Evolutionary conservation across 176 grass and related monocot species (phyloP).

Genomic region (Canna indica): DNA sequence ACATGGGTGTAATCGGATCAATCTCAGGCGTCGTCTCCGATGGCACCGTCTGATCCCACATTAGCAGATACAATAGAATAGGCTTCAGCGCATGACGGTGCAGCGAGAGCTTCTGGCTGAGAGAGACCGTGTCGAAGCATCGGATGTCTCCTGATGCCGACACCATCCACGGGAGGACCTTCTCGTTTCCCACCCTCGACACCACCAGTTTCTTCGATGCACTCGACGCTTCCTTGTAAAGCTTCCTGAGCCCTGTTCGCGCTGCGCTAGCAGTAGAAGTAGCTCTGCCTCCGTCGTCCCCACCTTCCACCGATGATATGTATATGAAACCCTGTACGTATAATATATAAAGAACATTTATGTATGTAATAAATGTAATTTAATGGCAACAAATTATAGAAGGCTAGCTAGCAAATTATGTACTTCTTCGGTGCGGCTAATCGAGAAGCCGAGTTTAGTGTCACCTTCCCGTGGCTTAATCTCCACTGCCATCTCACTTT

Average conservation of each 20-base stretch:
- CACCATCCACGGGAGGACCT: constrained; percentile 75
- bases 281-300: constrained; percentile 43
- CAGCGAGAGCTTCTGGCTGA: constrained; percentile 91
- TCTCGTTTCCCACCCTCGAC: constrained; percentile 60
- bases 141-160: constrained; percentile 60
- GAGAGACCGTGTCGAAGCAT: constrained; percentile 87
- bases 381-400: too few species aligned
- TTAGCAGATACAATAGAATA: constrained; percentile 68
- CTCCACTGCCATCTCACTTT: constrained; percentile 53
- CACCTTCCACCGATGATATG: constrained; percentile 75
- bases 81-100: constrained; percentile 80
- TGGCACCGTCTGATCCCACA: constrained; percentile 36
- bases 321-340: constrained; percentile 55
- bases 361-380: too few species aligned
- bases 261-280: too few species aligned
- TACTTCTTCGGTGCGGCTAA: constrained; percentile 87
- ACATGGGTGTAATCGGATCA: neutral
- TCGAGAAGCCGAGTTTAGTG: constrained; percentile 70
- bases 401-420: too few species aligned
- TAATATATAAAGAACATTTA: neutral
- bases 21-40: too few species aligned
- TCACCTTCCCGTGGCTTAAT: constrained; percentile 53
- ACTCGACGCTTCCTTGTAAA: constrained; percentile 40
- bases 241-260: constrained; percentile 52
- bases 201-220: constrained; percentile 58